Base-by-base conservation (phyloP, 805 yeast species). In the Candida succiphila region DNA sequence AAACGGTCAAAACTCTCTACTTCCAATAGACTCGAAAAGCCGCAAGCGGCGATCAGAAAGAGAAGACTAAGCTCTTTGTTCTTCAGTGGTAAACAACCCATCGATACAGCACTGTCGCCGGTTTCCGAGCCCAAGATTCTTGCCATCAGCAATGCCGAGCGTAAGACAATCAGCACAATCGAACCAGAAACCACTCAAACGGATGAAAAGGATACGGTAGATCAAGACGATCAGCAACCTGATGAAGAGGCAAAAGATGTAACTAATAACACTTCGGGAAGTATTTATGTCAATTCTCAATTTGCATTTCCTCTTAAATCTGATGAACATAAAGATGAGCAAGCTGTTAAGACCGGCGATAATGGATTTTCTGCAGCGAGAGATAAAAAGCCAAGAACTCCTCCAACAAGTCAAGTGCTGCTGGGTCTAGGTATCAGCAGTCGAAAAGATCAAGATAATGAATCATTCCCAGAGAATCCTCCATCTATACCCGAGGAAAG, bases 291-390 rank as follows among this genome's bases (percentile, higher is more conserved):
- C 8, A 56, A 45, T 28, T 49, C 60, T 4, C 41, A 48, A 17
- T 58, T 58, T 42, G 52, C 41, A 31, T 58, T 58, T 37, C 62
- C 62, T 8, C 7, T 21, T 7, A 21, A 21, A 21, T 7, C 7
- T 21, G 23, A 21, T 8, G 23, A 21, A 21, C 10, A 10, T 21
- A 10, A 10, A 7, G 26, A 24, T 12, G 26, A 24, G n/a, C 14
- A 24, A 24, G 26, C 10, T 7, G n/a, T 12, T 24, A 10, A 21
- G 10, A 21, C 23, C 10, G 23, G 10, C 10, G 10, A 21, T 7
- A 7, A 21, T 7, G 10, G 23, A 21, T 10, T 8, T 10, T 10
- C 23, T 8, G 23, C 23, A 10, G 23, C 23, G 7, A 13, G 17
- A 7, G n/a, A 12, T 8, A 31, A 24, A 15, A 31, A 31, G 12